Percentiles rank a stretch among this genome's conserved stretches.
Evolutionary conservation across 345 rosid genomes (phyloP).

Genomic region (Jatropha curcas): DNA sequence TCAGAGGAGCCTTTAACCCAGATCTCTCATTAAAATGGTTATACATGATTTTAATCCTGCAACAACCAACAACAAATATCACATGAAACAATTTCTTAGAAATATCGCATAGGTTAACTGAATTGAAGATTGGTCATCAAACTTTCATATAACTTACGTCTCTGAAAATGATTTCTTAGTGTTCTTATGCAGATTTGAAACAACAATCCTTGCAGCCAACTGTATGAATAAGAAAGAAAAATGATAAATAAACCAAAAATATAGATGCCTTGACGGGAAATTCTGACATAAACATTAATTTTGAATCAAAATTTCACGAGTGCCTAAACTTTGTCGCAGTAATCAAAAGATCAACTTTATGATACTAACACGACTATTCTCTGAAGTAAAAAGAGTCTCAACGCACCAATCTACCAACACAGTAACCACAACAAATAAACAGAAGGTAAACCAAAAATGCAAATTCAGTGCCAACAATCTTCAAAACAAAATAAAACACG

Average conservation of each 20-base stretch:
- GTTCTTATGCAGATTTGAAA: conserved; percentile 95
- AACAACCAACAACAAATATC: conserved; percentile 18
- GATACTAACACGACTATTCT: not conserved
- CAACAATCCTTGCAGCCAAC: conserved; percentile 98
- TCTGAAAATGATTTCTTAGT: conserved; percentile 92
- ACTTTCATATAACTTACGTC: conserved; percentile 59
- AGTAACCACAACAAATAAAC: not conserved
- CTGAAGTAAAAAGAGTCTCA: not conserved
- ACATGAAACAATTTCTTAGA: not conserved
- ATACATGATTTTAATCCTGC: conserved; percentile 85
- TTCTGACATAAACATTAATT: not conserved
- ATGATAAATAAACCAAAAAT: not conserved
- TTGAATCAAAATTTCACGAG: not conserved
- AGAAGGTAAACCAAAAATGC: not conserved
- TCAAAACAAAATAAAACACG: not conserved
- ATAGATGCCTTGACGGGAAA: not conserved
- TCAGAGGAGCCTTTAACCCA: conserved; percentile 70
- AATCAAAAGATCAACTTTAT: not conserved
- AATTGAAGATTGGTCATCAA: not conserved
- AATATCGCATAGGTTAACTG: not conserved
- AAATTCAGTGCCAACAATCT: not conserved
- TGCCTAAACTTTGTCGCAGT: not conserved
- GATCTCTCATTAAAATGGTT: conserved; percentile 73
- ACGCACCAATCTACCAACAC: not conserved
- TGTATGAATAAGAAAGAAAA: conserved; percentile 30